Conservation (phyloP, 2,329 filamentous ascomycete genomes). For the Verticillium isaacii region DNA sequence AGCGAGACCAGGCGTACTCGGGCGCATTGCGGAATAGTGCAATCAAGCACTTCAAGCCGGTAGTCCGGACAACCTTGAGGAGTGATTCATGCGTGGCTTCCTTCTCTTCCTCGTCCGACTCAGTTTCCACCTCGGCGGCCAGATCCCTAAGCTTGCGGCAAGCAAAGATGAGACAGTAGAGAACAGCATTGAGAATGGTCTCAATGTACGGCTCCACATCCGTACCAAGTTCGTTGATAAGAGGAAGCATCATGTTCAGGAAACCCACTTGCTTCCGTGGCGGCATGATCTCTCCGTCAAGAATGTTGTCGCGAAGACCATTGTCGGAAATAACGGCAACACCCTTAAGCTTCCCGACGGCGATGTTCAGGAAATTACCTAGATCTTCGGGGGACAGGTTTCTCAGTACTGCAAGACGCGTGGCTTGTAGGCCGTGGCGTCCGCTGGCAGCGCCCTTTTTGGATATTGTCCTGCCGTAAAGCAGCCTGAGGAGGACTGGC, state of each 20-base stretch:
- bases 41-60: slow-evolving; percentile 77
- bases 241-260: slow-evolving; percentile 82
- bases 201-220: slow-evolving; percentile 65
- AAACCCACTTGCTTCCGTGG: slow-evolving; percentile 83
- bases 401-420: slow-evolving; percentile 75
- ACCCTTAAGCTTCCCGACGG: slow-evolving; percentile 64
- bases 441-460: slow-evolving; percentile 73
- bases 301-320: slow-evolving; percentile 43
- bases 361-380: slow-evolving; percentile 76
- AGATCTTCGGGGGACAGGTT: slow-evolving; percentile 71
- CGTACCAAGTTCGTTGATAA: slow-evolving; percentile 78
- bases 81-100: slow-evolving; percentile 49
- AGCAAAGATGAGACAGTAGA: slow-evolving; percentile 75
- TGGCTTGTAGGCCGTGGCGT: slow-evolving; percentile 74
- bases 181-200: slow-evolving; percentile 67
- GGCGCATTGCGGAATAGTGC: slow-evolving; percentile 71
- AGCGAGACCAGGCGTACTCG: slow-evolving; percentile 66
- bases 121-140: slow-evolving; percentile 27
- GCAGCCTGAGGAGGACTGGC: slow-evolving; percentile 77
- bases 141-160: slow-evolving; percentile 52
- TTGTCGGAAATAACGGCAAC: slow-evolving; percentile 52
- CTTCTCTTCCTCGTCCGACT: slow-evolving; percentile 35
- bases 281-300: slow-evolving; percentile 56
- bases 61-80: slow-evolving; percentile 60
- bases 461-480: slow-evolving; percentile 87